These are phyloP conservation scores for Suillus paluster DNA, from an alignment of 768 basidiomycete genomes.

Conservation along the genomic window DNA sequence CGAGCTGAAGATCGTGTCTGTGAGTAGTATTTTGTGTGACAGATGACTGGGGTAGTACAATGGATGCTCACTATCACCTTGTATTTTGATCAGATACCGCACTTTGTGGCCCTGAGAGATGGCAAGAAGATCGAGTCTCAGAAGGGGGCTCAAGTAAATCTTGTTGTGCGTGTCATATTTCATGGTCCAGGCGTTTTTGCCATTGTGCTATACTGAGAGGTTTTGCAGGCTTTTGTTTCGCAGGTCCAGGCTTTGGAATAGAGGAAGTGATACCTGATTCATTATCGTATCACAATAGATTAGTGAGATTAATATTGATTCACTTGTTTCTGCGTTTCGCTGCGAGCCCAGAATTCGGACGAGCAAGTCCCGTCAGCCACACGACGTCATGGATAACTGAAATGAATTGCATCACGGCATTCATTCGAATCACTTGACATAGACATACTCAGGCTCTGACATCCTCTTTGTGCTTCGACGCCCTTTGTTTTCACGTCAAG, in stretches of 20 bases:
- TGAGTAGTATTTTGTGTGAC: constrained; percentile 34
- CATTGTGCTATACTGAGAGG: neutral
- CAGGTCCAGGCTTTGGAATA: neutral
- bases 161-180: constrained; percentile 1
- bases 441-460: neutral
- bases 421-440: neutral
- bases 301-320: neutral
- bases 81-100: constrained; percentile 23
- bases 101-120: constrained; percentile 17
- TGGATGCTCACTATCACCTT: neutral
- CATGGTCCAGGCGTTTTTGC: neutral
- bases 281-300: neutral
- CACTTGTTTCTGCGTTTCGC: too few species aligned
- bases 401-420: neutral
- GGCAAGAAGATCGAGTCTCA: neutral
- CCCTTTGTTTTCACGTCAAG: constrained; percentile 1
- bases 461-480: neutral
- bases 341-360: too few species aligned
- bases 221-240: neutral
- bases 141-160: neutral
- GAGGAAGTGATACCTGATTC: neutral
- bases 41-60: neutral
- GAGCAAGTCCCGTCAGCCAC: neutral
- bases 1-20: constrained; percentile 58
- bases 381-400: neutral